Evolutionary conservation across 208 protist genomes (phyloP), one percentile per base, ranked within the genome.

Genomic region (Trypanosoma congolense): DNA sequence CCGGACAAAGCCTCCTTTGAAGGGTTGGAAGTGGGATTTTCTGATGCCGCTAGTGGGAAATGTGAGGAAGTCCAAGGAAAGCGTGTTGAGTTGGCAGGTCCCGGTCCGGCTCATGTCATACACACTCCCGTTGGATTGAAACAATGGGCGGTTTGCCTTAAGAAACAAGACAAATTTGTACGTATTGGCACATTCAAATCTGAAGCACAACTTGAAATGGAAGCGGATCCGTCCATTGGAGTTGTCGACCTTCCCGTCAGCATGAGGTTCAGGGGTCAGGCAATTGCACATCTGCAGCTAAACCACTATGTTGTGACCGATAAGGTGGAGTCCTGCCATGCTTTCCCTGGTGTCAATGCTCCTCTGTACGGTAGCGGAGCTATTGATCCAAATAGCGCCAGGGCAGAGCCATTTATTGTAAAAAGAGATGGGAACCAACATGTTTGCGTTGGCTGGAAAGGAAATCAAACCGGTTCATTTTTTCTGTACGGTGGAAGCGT

Each of bases 401-500:
- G 30, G 2, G 49, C 65, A 0, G 47, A 62, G 2, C 1, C 55
- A 1, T 84, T 89, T 54, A 3, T 85, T 0, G 56, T 45, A 1
- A 67, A 54, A 4, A 3, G 31, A 22, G 24, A 12, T 2, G 59
- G 59, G 3, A 18, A 9, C 24, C 14, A 57, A 10, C 35, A 22
- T 52, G 24, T 65, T 31, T 65, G 59, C 30, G 33, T 58, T n/a
- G 59, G 59, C 12, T 58, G 50, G 59, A n/a, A n/a, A n/a, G 5
- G 48, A 12, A 42, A 52, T 57, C 4, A 47, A 4, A 50, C 28
- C 2, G 19, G 5, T 22, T 16, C 19, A 4, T 52, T 46, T 18
- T 84, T 75, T 71, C 52, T 70, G 12, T 71, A 74, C 44, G 81
- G 60, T 25, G 74, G 68, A 2, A 46, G 18, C 6, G n/a, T 77